Evolutionary conservation across 2,329 filamentous ascomycete genomes (phyloP), one percentile per base, ranked within the genome.

Genomic region (Verticillium isaacii): DNA sequence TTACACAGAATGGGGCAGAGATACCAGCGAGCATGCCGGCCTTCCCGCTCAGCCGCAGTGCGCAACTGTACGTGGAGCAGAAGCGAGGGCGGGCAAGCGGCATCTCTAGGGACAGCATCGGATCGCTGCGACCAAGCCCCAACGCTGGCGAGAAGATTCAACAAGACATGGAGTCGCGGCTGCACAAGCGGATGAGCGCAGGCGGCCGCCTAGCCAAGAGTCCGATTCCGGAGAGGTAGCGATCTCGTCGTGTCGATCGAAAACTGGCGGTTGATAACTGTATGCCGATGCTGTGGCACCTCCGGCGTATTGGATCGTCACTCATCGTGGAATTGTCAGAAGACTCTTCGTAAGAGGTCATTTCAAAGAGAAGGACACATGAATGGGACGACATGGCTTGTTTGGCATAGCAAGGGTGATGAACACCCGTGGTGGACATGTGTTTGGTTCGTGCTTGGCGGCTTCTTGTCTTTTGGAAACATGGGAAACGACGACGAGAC

Each of bases 1-100:
- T 99, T 15, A 81, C 96, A 15, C 96, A 98, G 69, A 98, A 99
- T 70, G 95, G 95, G 17, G 93, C 93, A 3, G 90, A 97, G 65
- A 89, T 98, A 37, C 94, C 95, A 0, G 72, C 80, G 1, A 80
- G 86, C 2, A 81, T 90, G 63, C 91, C 93, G 0, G 89, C 92
- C 0, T 93, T 98, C 67, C 92, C 93, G 1, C 83, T 99, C 12
- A 93, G 92, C 63, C 82, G 86, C 11, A 89, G 89, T 56, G 94
- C 95, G 2, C 89, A 91, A 70, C 75, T 90, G 37, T 99, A 97
- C 69, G 80, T 98, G 57, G 93, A 96, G 66, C 88, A 93, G 76
- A 97, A 88, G 73, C 79, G 83, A 63, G 77, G 82, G 61, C 78
- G 83, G 65, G 73, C 77, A 66, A 72, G 76, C 63, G 76, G 75